Evolutionary conservation across 306 rosid genomes (phyloP).

Genomic region (Cucurbita pepo): DNA sequence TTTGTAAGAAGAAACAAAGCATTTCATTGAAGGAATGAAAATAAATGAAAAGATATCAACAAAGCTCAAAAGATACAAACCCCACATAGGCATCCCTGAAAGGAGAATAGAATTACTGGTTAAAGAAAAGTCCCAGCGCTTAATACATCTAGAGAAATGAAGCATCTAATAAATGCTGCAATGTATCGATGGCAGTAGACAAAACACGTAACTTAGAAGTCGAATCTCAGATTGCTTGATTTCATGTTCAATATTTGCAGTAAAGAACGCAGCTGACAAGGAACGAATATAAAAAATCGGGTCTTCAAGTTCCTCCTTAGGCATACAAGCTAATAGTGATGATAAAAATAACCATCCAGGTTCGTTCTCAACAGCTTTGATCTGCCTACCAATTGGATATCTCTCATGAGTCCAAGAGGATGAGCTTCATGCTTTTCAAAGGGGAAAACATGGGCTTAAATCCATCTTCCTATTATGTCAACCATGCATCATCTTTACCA

Average conservation of each 20-base stretch:
- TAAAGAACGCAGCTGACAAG: slow-evolving; percentile 67
- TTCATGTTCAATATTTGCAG: slow-evolving; percentile 54
- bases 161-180: slow-evolving; percentile 70
- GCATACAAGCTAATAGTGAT: slow-evolving; percentile 74
- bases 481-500: too few species aligned
- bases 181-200: slow-evolving; percentile 91
- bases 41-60: too few species aligned
- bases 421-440: too few species aligned
- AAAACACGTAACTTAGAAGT: slow-evolving; percentile 56
- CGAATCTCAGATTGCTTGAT: slow-evolving; percentile 45
- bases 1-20: too few species aligned
- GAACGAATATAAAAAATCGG: slow-evolving; percentile 91
- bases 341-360: slow-evolving; percentile 97
- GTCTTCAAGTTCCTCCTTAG: slow-evolving; percentile 89
- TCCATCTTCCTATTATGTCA: too few species aligned
- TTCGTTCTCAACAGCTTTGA: slow-evolving; percentile 48
- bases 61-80: too few species aligned
- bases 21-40: too few species aligned
- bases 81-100: too few species aligned
- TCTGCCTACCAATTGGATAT: too few species aligned
- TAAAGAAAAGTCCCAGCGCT: slow-evolving; percentile 60
- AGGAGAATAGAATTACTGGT: slow-evolving; percentile 65
- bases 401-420: too few species aligned
- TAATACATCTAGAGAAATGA: slow-evolving; percentile 36
- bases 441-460: too few species aligned